Conservation (phyloP, 148 eudicot species). For the Euryodendron excelsum region DNA sequence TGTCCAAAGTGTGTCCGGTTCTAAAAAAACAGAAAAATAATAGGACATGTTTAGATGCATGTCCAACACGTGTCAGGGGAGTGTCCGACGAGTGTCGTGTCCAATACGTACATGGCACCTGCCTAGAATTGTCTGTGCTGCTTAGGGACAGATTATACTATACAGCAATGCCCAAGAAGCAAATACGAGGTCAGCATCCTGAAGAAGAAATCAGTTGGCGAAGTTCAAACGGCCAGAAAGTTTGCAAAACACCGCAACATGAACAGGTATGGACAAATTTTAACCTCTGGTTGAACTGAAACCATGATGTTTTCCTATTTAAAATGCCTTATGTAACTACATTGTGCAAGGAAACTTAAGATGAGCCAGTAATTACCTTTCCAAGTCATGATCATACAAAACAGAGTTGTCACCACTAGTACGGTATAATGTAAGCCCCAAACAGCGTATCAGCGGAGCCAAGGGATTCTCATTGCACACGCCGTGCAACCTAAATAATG, state of each 20-base stretch:
- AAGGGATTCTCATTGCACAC: conserved; percentile 97
- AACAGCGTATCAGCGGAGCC: conserved; percentile 85
- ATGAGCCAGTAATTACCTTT: conserved; percentile 54
- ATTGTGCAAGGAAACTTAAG: background rate
- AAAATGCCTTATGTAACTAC: too few species aligned
- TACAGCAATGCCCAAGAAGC: background rate
- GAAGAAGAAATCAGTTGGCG: background rate
- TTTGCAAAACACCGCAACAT: background rate
- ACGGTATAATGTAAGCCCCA: conserved; percentile 85
- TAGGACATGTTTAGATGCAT: too few species aligned
- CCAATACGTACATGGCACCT: too few species aligned
- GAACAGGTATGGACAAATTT: background rate
- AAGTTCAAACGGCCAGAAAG: background rate
- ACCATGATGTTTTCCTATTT: background rate
- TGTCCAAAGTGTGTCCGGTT: too few species aligned
- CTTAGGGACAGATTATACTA: background rate
- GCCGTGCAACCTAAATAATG: conserved; percentile 83
- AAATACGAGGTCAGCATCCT: background rate
- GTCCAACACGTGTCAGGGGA: too few species aligned
- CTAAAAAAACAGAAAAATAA: too few species aligned
- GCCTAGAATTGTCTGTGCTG: too few species aligned
- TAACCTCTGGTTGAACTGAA: background rate
- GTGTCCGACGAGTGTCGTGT: too few species aligned
- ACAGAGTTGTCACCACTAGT: conserved; percentile 99
- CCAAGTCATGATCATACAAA: conserved; percentile 95